These are phyloP conservation scores for Akanthomyces dipterigenus DNA, from an alignment of 2,329 filamentous ascomycete genomes.

Conservation along the genomic window DNA sequence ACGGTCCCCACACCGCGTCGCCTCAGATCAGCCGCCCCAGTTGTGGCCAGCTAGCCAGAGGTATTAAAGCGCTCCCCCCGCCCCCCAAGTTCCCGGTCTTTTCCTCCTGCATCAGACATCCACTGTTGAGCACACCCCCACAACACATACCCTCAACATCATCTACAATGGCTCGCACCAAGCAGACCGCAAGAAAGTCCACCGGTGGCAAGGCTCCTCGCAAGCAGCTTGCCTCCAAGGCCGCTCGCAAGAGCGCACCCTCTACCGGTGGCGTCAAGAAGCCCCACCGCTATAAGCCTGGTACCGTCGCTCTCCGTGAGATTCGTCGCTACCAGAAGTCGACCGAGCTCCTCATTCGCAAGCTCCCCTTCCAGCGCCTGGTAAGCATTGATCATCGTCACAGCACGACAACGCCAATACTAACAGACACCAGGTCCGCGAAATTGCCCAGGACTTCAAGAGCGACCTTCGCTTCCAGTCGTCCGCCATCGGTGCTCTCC, in stretches of 20 bases:
- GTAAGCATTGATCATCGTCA: conserved; percentile 37
- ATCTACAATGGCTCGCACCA: conserved; percentile 55
- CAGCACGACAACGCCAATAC: not conserved
- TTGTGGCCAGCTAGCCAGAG: conserved; percentile 23
- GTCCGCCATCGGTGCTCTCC: conserved; percentile 91
- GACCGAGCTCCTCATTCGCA: conserved; percentile 91
- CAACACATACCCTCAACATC: conserved; percentile 25
- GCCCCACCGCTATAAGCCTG: conserved; percentile 84
- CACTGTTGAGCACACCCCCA: conserved; percentile 25
- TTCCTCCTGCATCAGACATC: conserved; percentile 37
- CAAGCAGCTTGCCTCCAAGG: conserved; percentile 99
- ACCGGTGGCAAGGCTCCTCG: conserved; percentile 72
- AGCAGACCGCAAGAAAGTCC: conserved; percentile 68
- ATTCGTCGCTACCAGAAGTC: conserved; percentile 98
- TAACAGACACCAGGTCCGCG: conserved; percentile 57
- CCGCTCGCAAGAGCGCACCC: conserved; percentile 94
- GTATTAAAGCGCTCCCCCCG: conserved; percentile 41
- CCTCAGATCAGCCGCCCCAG: conserved; percentile 33
- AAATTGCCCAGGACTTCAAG: conserved; percentile 95
- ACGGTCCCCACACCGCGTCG: conserved; percentile 11
- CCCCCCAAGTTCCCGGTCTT: conserved; percentile 29
- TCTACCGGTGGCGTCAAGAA: conserved; percentile 97
- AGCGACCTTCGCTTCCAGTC: conserved; percentile 96
- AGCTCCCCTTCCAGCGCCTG: conserved; percentile 95
- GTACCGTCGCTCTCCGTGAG: conserved; percentile 95